A percentile compares a stretch with the other conserved stretches of the same genome.
These are phyloP conservation scores for Populus hybrid DNA, from an alignment of 441 rosid species.

Conservation along the genomic window DNA sequence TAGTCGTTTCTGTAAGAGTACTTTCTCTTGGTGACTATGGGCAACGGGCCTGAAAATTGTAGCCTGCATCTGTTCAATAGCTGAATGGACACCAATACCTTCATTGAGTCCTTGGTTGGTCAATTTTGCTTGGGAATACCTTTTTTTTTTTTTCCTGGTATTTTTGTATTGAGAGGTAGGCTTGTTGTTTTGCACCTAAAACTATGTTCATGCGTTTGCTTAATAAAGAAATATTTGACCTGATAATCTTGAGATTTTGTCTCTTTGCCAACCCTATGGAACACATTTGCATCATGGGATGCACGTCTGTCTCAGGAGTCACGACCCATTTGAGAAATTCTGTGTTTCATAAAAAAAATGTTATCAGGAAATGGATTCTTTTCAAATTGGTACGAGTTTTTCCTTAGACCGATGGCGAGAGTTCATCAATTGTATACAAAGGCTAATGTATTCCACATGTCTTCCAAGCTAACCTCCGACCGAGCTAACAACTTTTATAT, in stretches of 20 bases:
- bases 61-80: neutral
- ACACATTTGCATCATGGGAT: constrained; percentile 21
- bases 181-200: neutral
- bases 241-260: neutral
- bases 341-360: neutral
- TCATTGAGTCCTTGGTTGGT: too few relatives aligned
- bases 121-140: neutral
- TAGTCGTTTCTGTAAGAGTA: constrained; percentile 5
- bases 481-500: constrained; percentile 12
- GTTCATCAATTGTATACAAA: neutral
- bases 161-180: neutral
- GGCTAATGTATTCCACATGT: neutral
- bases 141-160: too few relatives aligned
- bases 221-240: constrained; percentile 18
- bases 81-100: neutral
- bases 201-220: constrained; percentile 14
- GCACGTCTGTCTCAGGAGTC: constrained; percentile 39
- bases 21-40: neutral
- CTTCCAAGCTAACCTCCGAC: constrained; percentile 32
- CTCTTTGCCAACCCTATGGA: neutral
- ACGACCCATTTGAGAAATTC: neutral
- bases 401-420: neutral
- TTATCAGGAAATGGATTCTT: neutral
- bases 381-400: neutral
- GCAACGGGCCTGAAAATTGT: neutral